Evolutionary conservation across 495 filamentous ascomycete genomes (phyloP).

Genomic region (Penicillium waksmanii): DNA sequence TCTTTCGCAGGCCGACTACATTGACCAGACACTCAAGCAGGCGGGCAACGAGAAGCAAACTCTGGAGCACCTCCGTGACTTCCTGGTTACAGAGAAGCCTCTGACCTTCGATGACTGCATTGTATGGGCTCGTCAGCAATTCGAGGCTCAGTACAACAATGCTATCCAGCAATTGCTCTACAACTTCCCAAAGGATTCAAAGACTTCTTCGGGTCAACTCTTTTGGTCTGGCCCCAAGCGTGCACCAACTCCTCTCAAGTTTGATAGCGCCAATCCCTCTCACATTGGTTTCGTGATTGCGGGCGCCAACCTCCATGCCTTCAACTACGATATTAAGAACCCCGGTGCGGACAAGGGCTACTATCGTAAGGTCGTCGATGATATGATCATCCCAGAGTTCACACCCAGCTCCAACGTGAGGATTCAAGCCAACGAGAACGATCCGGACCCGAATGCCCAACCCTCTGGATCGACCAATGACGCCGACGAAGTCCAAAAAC

Average conservation of each 20-base stretch:
- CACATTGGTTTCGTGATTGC: slow-evolving; percentile 87
- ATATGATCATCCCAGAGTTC: slow-evolving; percentile 97
- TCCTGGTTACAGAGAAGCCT: slow-evolving; percentile 90
- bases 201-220: slow-evolving; percentile 80
- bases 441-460: slow-evolving; percentile 87
- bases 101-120: slow-evolving; percentile 95
- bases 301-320: slow-evolving; percentile 90
- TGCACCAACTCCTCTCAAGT: slow-evolving; percentile 88
- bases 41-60: slow-evolving; percentile 96
- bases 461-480: slow-evolving; percentile 63
- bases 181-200: slow-evolving; percentile 96
- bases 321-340: slow-evolving; percentile 92
- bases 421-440: slow-evolving; percentile 95
- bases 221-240: slow-evolving; percentile 99
- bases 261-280: slow-evolving; percentile 79
- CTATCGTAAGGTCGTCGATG: slow-evolving; percentile 77
- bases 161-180: slow-evolving; percentile 94
- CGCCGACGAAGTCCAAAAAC: slow-evolving; percentile 66
- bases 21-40: slow-evolving; percentile 87
- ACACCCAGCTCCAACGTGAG: slow-evolving; percentile 88
- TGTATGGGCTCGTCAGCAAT: slow-evolving; percentile 88
- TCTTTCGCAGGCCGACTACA: slow-evolving; percentile 86
- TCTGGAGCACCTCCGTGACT: slow-evolving; percentile 85
- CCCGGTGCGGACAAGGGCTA: slow-evolving; percentile 68
- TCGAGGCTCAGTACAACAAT: slow-evolving; percentile 97